Evolutionary conservation across 1,284 basidiomycete genomes (phyloP), one percentile per base, ranked within the genome.

Genomic region (Ceratobasidium sp.): DNA sequence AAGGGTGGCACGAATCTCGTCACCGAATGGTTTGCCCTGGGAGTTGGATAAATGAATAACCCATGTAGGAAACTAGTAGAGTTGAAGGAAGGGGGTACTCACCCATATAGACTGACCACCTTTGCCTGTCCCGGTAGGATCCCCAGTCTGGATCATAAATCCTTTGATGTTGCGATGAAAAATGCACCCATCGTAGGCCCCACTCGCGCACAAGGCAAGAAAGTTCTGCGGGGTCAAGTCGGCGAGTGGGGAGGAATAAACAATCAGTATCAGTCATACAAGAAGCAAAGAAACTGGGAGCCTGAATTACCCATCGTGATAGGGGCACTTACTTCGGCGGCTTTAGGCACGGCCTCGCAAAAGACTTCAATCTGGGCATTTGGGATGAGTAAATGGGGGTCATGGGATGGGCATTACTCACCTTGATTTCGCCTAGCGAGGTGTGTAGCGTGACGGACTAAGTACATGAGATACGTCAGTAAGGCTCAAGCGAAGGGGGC

Each of bases 361-460:
- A 98, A 99, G 27, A 99, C 79, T 80, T 99, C 96, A 73, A 98
- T 89, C 94, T 98, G 76, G 32, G 38, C 32, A n/a, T 15, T 25
- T 22, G 52, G 43, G 35, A 49, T 65, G 22, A 22, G 45, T 22
- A 6, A 32, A 31, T 65, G 27, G 20, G 8, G 38, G 45, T 27
- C 40, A 65, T 31, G 45, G 31, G 43, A 13, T 54, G 22, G 20
- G 27, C 2, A 8, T n/a, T 47, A 60, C 80, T 55, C 75, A 93
- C 94, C 86, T 99, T 99, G 79, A 99, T 82, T 75, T 99, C 96
- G 29, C 96, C 96, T 74, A 92, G 89, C 27, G 90, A 87, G 1
- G 96, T 98, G 79, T 98, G 92, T 55, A 99, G 84, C 4, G 96
- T 98, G 58, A 98, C 94, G 71, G 96, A 97, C 96, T 94, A 74